Evolutionary conservation across 2,329 filamentous ascomycete genomes (phyloP).

Genomic region (Scedosporium minutisporum): DNA sequence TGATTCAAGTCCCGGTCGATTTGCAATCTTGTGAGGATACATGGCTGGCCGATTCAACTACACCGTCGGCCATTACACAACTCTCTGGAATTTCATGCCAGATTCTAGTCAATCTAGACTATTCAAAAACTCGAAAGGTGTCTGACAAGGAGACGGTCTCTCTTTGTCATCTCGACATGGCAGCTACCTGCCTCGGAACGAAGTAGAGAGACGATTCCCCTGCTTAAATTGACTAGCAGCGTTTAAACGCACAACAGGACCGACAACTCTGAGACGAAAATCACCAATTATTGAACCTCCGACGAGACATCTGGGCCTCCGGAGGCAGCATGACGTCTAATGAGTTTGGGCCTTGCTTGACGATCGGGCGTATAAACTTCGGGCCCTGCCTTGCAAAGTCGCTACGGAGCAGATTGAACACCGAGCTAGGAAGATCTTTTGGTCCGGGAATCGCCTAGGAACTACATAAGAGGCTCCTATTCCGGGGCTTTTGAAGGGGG

Average conservation of each 20-base stretch:
- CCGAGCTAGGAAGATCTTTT: slow-evolving; percentile 10
- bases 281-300: too few relatives aligned
- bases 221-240: too few relatives aligned
- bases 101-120: slow-evolving; percentile 14
- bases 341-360: slow-evolving; percentile 16
- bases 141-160: not conserved
- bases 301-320: too few relatives aligned
- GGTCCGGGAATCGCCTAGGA: slow-evolving; percentile 6
- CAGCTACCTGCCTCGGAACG: not conserved
- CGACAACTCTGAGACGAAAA: too few relatives aligned
- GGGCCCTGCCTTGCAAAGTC: slow-evolving; percentile 12
- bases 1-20: too few relatives aligned
- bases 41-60: too few relatives aligned
- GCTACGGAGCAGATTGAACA: slow-evolving; percentile 10
- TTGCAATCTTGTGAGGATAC: too few relatives aligned
- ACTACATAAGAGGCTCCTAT: slow-evolving; percentile 3
- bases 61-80: too few relatives aligned
- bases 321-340: too few relatives aligned
- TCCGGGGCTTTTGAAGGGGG: slow-evolving; percentile 5
- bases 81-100: too few relatives aligned
- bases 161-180: not conserved
- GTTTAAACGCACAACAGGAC: too few relatives aligned
- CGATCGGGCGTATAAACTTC: too few relatives aligned
- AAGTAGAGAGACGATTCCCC: not conserved
- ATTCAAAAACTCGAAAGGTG: not conserved